Percentiles rank a stretch among this genome's conserved stretches.
These are phyloP conservation scores for Hevea brasiliensis DNA, from an alignment of 345 rosid genomes.

Conservation along the genomic window DNA sequence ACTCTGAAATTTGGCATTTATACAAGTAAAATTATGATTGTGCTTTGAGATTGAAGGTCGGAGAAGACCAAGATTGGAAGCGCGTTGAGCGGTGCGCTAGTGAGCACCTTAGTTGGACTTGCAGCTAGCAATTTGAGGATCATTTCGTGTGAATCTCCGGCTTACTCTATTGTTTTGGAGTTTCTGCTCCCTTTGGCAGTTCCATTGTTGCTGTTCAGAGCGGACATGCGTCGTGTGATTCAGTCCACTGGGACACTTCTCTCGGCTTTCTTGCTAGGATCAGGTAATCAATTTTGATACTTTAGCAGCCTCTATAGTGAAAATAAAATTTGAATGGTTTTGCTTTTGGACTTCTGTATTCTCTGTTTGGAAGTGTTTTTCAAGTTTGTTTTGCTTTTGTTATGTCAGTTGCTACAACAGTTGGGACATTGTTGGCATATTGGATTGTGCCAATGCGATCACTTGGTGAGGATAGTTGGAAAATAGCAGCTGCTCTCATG, in stretches of 20 bases:
- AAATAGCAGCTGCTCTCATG: conserved; percentile 94
- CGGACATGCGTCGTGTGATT: conserved; percentile 69
- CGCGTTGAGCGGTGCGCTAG: conserved; percentile 77
- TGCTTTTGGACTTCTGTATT: too few species aligned
- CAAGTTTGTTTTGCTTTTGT: background rate
- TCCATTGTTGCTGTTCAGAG: conserved; percentile 77
- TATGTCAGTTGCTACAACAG: conserved; percentile 65
- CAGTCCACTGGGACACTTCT: conserved; percentile 76
- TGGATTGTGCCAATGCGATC: conserved; percentile 78
- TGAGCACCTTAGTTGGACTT: conserved; percentile 80
- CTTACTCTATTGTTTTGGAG: conserved; percentile 59
- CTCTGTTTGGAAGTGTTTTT: background rate
- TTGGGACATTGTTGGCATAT: conserved; percentile 74
- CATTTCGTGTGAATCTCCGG: conserved; percentile 66
- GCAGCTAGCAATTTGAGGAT: conserved; percentile 78
- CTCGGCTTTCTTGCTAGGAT: conserved; percentile 72
- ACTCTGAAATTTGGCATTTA: background rate
- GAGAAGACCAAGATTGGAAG: conserved; percentile 86
- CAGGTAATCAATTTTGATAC: conserved; percentile 39
- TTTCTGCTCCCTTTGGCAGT: conserved; percentile 76
- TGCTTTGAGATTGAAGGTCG: conserved; percentile 53
- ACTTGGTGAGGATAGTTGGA: conserved; percentile 87
- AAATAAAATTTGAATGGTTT: too few species aligned
- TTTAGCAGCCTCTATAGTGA: background rate
- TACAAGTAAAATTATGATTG: background rate